A percentile compares a stretch with the other conserved stretches of the same genome.
phyloP scores from a whole-genome alignment of 179 eudicot species.

The Kewa caespitosa region DNA sequence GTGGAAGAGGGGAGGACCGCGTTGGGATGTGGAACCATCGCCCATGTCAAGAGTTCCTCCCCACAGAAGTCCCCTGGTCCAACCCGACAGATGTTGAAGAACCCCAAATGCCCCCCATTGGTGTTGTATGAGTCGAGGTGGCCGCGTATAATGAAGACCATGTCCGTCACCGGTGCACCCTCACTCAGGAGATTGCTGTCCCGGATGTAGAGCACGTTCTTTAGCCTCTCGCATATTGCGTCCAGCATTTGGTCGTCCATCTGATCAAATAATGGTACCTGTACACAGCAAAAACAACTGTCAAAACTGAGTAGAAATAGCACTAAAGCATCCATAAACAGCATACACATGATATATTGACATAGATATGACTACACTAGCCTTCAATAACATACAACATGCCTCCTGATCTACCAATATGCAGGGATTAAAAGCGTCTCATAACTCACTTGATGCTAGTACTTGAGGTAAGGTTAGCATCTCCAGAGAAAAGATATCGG shows the following conservation, averaged over 20 bases:
- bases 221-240: conserved; percentile 47
- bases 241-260: conserved; percentile 56
- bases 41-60: conserved; percentile 53
- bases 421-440: no score
- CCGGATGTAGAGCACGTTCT: conserved; percentile 36
- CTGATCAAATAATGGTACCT: conserved; percentile 46
- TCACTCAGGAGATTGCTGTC: conserved; percentile 43
- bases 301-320: no score
- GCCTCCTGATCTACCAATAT: no score
- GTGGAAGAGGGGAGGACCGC: conserved; percentile 46
- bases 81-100: conserved; percentile 36
- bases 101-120: conserved; percentile 44
- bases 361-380: no score
- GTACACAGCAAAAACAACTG: no score
- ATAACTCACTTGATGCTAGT: no score
- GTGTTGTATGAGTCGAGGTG: conserved; percentile 44
- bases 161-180: conserved; percentile 45
- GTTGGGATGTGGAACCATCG: conserved; percentile 34
- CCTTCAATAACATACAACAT: no score
- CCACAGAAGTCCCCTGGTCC: conserved; percentile 56
- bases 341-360: no score
- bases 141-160: conserved; percentile 49
- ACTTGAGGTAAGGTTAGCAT: no score
- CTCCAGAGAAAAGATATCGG: no score
- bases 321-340: no score